Evolutionary conservation across 2,329 filamentous ascomycete species (phyloP).

Genomic region (Cryoendolithus antarcticus): DNA sequence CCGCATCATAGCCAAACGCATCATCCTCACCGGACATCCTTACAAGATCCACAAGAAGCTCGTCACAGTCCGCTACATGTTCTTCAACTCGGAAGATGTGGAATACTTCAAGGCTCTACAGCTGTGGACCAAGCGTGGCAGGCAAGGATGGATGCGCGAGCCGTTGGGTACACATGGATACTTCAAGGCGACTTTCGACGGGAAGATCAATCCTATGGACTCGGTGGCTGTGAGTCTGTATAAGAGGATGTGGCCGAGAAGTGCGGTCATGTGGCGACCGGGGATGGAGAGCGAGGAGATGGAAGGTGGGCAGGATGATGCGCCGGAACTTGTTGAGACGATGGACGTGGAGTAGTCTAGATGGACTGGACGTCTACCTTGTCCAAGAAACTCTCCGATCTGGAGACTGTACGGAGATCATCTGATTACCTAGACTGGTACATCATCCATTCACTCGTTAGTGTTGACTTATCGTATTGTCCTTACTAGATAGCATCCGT

Average conservation of each 20-base stretch:
- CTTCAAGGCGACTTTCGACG: constrained; percentile 98
- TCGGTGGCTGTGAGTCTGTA: constrained; percentile 69
- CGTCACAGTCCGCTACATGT: constrained; percentile 98
- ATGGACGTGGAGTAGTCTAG: no score
- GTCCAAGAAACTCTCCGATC: no score
- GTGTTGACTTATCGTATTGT: no score
- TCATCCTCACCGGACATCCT: constrained; percentile 88
- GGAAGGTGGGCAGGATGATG: no score
- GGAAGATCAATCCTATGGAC: constrained; percentile 89
- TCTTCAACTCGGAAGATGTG: constrained; percentile 93
- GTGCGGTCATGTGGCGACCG: constrained; percentile 2
- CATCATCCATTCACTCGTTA: no score
- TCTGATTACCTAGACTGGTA: no score
- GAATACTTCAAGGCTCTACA: constrained; percentile 96
- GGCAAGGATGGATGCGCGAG: constrained; percentile 89
- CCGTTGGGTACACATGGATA: constrained; percentile 91
- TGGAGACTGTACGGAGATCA: no score
- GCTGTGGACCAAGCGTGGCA: constrained; percentile 81
- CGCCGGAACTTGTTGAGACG: no score
- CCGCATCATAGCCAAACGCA: constrained; percentile 83
- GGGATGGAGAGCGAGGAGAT: constrained; percentile 3
- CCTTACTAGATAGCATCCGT: no score
- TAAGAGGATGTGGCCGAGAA: constrained; percentile 50
- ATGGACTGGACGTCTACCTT: no score
- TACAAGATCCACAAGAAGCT: constrained; percentile 98